These are phyloP conservation scores for Podospora pseudocomata DNA, from an alignment of 495 filamentous ascomycete species.

Conservation along the genomic window DNA sequence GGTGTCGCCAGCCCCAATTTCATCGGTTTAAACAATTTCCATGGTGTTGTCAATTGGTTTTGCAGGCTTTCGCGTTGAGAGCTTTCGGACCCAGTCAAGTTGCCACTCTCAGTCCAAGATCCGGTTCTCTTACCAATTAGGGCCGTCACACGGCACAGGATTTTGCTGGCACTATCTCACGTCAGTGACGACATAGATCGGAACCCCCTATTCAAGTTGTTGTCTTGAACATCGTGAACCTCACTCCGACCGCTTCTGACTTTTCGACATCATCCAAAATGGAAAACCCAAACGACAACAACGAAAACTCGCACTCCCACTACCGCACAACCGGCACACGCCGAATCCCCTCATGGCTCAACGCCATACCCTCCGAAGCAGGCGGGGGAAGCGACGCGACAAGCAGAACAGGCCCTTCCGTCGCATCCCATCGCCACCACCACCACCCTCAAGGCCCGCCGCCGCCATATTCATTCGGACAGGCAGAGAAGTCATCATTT, in stretches of 20 bases:
- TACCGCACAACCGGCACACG: background rate
- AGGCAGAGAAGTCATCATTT: background rate
- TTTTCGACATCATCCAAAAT: background rate
- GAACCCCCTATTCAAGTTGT: background rate
- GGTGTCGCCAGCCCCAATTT: background rate
- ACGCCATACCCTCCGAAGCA: constrained; percentile 13
- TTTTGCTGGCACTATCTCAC: background rate
- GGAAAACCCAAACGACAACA: background rate
- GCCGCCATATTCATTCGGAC: background rate
- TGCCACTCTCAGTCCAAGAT: background rate
- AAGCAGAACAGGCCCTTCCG: background rate
- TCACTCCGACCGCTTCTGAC: too few species aligned
- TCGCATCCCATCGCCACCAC: background rate
- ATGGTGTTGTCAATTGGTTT: background rate
- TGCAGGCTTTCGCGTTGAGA: background rate
- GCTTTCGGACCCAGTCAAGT: background rate
- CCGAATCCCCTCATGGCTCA: constrained; percentile 13
- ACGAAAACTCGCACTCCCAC: background rate
- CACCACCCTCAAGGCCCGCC: background rate
- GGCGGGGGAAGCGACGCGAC: constrained; percentile 10
- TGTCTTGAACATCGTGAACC: background rate
- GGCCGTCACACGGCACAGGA: background rate
- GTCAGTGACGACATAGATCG: background rate
- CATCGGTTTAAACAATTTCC: background rate
- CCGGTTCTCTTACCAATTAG: background rate